phyloP scores from a whole-genome alignment of 176 grass and related monocot species.

The Zizania latifolia region DNA sequence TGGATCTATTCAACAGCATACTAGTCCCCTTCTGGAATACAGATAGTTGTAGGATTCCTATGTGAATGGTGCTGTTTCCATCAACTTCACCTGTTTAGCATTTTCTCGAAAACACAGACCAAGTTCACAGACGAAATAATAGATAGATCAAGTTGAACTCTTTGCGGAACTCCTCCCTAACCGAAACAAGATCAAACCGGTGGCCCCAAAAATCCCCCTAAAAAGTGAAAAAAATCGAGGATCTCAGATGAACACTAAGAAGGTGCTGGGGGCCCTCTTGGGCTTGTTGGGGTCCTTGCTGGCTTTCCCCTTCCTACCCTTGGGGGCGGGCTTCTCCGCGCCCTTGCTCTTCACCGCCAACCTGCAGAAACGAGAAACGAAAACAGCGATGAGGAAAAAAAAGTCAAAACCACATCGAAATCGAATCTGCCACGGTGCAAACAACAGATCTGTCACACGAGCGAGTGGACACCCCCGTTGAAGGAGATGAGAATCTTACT shows the following conservation, averaged over 20 bases:
- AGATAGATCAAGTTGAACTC: no score
- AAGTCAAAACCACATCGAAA: neutral
- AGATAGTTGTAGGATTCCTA: neutral
- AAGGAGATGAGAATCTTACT: conserved; percentile 14
- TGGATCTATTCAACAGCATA: neutral
- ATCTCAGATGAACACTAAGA: conserved; percentile 85
- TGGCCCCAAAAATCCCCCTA: neutral
- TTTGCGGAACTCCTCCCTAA: conserved; percentile 86
- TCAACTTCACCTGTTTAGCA: neutral
- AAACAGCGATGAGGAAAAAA: no score
- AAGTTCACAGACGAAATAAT: no score
- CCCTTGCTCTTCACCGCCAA: conserved; percentile 70
- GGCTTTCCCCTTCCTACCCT: conserved; percentile 49
- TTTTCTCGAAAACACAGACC: neutral
- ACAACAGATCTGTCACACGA: neutral
- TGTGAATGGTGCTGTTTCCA: neutral
- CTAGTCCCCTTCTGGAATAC: neutral
- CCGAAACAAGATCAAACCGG: neutral
- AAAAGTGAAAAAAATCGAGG: neutral
- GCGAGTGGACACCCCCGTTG: no score
- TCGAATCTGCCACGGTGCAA: neutral
- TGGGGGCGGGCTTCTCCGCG: conserved; percentile 38
- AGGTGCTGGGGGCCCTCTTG: conserved; percentile 74
- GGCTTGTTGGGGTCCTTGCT: no score
- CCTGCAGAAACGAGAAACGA: neutral